A percentile compares a stretch with the other conserved stretches of the same genome.
Conservation (phyloP, 805 yeast species). For the Isabelozyma gotoi region DNA sequence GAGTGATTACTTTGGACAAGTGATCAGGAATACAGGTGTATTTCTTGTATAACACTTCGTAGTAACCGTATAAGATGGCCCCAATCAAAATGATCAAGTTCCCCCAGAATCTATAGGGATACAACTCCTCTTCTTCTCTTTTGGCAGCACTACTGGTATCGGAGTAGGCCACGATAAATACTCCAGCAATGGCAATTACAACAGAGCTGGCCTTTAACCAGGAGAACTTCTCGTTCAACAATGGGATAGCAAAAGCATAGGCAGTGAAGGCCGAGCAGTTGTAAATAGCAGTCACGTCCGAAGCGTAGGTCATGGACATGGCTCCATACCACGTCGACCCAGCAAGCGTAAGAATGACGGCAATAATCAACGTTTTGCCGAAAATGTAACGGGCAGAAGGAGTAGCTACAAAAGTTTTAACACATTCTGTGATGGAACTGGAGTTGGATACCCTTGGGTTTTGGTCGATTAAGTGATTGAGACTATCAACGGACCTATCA, state of each 20-base stretch:
- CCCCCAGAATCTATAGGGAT: constrained; percentile 66
- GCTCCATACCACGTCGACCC: constrained; percentile 87
- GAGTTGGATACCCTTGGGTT: constrained; percentile 36
- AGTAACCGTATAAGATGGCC: constrained; percentile 75
- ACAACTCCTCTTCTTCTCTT: constrained; percentile 22
- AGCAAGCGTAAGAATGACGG: constrained; percentile 65
- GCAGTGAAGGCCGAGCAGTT: constrained; percentile 91
- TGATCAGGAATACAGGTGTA: constrained; percentile 71
- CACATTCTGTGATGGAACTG: constrained; percentile 30
- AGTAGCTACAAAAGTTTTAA: constrained; percentile 37
- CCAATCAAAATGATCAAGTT: constrained; percentile 71
- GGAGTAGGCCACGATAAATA: constrained; percentile 73
- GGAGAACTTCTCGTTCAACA: constrained; percentile 65
- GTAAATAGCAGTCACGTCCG: constrained; percentile 87
- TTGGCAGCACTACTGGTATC: constrained; percentile 30
- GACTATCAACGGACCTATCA: constrained; percentile 30
- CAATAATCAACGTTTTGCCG: constrained; percentile 42
- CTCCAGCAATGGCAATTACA: constrained; percentile 69
- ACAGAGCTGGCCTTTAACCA: constrained; percentile 68
- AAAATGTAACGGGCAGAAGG: constrained; percentile 51
- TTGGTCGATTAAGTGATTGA: constrained; percentile 33
- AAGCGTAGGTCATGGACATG: constrained; percentile 74
- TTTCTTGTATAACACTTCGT: constrained; percentile 80
- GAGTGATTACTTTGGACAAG: constrained; percentile 39
- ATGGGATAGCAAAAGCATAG: constrained; percentile 75